Evolutionary conservation across 331 rosid species (phyloP).

Genomic region (Pyrus hybrid): DNA sequence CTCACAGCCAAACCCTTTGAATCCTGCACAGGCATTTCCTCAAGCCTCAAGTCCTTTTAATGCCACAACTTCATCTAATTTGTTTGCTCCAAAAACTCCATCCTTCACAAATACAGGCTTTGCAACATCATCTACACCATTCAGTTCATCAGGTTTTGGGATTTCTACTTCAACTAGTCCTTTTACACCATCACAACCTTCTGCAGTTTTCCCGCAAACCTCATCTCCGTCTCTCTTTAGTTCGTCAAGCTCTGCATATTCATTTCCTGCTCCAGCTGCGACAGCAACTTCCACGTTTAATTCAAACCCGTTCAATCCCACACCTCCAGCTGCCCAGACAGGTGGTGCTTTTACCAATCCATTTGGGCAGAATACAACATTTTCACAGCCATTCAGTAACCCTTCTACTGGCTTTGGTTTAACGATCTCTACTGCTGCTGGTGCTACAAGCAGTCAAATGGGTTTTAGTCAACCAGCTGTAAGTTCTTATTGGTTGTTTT

Average conservation of each 20-base stretch:
- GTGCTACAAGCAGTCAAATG: constrained; percentile 36
- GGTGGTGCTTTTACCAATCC: constrained; percentile 34
- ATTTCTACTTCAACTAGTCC: constrained; percentile 31
- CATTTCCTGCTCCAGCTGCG: constrained; percentile 43
- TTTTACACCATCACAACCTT: constrained; percentile 38
- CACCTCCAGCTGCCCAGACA: constrained; percentile 44
- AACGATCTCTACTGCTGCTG: constrained; percentile 43
- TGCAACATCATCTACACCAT: constrained; percentile 45
- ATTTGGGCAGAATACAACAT: constrained; percentile 1
- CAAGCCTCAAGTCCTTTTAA: constrained; percentile 72
- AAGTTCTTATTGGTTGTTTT: constrained; percentile 7
- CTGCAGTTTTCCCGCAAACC: constrained; percentile 43
- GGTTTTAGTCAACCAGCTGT: constrained; percentile 63
- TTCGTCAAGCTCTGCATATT: constrained; percentile 18
- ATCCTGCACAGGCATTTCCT: constrained; percentile 40
- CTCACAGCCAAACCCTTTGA: constrained; percentile 47
- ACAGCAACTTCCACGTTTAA: constrained; percentile 46
- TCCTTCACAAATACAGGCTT: constrained; percentile 41
- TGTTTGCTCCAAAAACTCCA: constrained; percentile 61
- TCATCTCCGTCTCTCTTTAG: constrained; percentile 36
- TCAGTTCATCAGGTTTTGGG: constrained; percentile 55
- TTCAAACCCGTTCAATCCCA: constrained; percentile 45
- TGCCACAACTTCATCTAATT: constrained; percentile 40
- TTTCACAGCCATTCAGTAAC: constrained; percentile 29
- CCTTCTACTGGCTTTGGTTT: constrained; percentile 58